These are phyloP conservation scores for Dactylorhiza incarnata DNA, from an alignment of 106 monocot genomes.

Conservation along the genomic window DNA sequence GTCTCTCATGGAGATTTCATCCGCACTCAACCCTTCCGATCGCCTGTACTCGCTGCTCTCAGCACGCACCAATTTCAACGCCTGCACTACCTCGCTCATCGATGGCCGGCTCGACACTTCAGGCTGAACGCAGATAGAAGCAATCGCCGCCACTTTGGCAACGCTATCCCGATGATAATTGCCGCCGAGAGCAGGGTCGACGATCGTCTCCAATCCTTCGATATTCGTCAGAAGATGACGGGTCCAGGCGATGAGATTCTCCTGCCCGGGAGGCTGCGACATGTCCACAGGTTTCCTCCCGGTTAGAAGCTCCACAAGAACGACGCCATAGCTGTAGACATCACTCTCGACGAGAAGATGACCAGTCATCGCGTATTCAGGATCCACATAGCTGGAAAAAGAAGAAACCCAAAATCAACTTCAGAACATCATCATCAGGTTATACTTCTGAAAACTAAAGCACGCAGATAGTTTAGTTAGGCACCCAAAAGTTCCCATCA, in stretches of 20 bases:
- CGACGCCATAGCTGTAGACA: conserved; percentile 61
- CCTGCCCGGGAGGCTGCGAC: conserved; percentile 39
- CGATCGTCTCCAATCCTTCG: conserved; percentile 30
- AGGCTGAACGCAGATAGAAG: conserved; percentile 57
- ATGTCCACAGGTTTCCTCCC: conserved; percentile 53
- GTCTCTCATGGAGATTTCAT: conserved; percentile 8
- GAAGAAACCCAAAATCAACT: neutral
- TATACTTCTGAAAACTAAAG: neutral
- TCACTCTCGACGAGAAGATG: conserved; percentile 59
- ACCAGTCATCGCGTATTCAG: conserved; percentile 62
- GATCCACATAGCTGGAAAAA: conserved; percentile 43
- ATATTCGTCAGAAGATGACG: conserved; percentile 34
- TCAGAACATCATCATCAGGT: neutral
- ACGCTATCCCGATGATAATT: conserved; percentile 21
- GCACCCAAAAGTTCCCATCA: conserved; percentile 66
- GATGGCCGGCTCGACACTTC: conserved; percentile 50
- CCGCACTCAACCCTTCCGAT: conserved; percentile 10
- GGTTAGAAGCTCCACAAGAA: conserved; percentile 54
- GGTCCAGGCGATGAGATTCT: conserved; percentile 50
- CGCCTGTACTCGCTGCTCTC: conserved; percentile 19
- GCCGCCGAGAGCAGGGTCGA: conserved; percentile 25
- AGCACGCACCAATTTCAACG: conserved; percentile 36
- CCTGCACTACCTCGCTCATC: conserved; percentile 62
- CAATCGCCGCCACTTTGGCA: conserved; percentile 54
- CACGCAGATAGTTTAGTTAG: neutral